phyloP scores from a whole-genome alignment of 2,329 filamentous ascomycete species.

The Microcera coccophila region DNA sequence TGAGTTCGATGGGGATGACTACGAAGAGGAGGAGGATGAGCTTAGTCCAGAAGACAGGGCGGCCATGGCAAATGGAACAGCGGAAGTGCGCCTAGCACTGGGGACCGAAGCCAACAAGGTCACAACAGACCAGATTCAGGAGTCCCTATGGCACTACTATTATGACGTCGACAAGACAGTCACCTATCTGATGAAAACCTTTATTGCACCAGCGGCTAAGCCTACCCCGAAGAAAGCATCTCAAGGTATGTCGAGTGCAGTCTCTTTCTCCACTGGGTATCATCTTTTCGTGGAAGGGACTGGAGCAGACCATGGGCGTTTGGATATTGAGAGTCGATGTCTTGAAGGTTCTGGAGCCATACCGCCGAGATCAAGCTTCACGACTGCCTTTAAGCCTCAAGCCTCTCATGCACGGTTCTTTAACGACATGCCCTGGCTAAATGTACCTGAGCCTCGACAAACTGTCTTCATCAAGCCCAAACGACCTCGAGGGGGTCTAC shows the following conservation, averaged over 20 bases:
- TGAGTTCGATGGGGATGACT: slow-evolving; percentile 47
- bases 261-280: slow-evolving; percentile 31
- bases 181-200: slow-evolving; percentile 69
- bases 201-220: slow-evolving; percentile 45
- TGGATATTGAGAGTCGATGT: slow-evolving; percentile 11
- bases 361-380: slow-evolving; percentile 9
- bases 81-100: slow-evolving; percentile 63
- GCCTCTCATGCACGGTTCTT: slow-evolving; percentile 59
- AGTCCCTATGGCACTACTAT: slow-evolving; percentile 92
- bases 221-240: slow-evolving; percentile 39
- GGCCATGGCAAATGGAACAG: slow-evolving; percentile 60
- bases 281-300: slow-evolving; percentile 24
- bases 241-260: slow-evolving; percentile 39
- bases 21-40: slow-evolving; percentile 44
- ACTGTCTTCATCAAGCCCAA: slow-evolving; percentile 59
- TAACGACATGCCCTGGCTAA: slow-evolving; percentile 79
- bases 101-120: slow-evolving; percentile 56
- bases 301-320: slow-evolving; percentile 32
- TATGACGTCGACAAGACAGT: slow-evolving; percentile 87
- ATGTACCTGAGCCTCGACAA: slow-evolving; percentile 62
- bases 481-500: slow-evolving; percentile 60
- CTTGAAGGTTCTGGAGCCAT: slow-evolving; percentile 2
- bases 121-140: slow-evolving; percentile 68
- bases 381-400: slow-evolving; percentile 14
- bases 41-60: slow-evolving; percentile 46